Evolutionary conservation across 2,329 filamentous ascomycete species (phyloP), one percentile per base, ranked within the genome.

Genomic region (Dendrostoma leiphaemia): DNA sequence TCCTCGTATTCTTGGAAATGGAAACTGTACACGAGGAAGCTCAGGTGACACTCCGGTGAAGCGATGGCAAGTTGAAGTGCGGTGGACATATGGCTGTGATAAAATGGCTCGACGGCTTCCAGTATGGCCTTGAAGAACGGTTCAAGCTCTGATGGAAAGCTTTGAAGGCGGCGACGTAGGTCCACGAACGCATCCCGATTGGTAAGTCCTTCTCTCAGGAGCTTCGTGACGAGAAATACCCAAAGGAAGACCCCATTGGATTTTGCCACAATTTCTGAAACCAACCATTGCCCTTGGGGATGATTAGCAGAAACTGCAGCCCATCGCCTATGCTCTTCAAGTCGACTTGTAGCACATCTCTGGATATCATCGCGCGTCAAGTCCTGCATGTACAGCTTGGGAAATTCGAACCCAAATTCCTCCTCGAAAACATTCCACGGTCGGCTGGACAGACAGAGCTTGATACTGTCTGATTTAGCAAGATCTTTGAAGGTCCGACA

Each of bases 201-300:
- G 12, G 26, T 51, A 8, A 51, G 41, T 2, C 49, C 49, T 6
- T 46, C 24, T n/a, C 49, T 17, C 3, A 51, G 7, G 13, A 26
- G 38, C 12, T 51, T 51, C 1, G 49, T 51, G 26, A 51, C 49
- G 1, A 46, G 29, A 9, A 46, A 44, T 0, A 51, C 49, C 49
- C 49, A 51, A 10, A 51, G 49, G 8, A 51, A 51, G 6, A 51
- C 49, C 4, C 49, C 49, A 7, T 31, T 43, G 2, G 49, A 29
- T 26, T 26, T 44, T 26, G 29, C 5, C 4, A 8, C 29, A 15
- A 51, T 35, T 21, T 32, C n/a, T 6, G 29, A 24, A 21, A 51
- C 6, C 2, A 51, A n/a, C 8, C 12, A n/a, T 10, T 35, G 9
- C 8, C 15, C 37, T 15, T 43, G 24, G 4, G 49, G 41, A 12